Base-by-base conservation (phyloP, 768 basidiomycete species). In the Suillus luteus region DNA sequence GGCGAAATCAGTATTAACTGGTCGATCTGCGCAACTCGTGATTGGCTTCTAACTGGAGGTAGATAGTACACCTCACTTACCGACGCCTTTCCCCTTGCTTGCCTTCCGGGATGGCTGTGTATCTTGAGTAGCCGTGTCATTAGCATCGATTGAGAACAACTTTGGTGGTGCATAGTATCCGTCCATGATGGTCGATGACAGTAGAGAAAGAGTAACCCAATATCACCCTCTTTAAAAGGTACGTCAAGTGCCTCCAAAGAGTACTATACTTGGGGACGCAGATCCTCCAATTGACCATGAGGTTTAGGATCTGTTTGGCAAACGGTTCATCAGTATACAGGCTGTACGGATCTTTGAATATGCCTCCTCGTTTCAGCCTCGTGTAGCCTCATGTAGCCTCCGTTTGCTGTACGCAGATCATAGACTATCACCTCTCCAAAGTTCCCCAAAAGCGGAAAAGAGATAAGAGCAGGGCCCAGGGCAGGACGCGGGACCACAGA, bases 341-440 rank as follows among this genome's bases (percentile, higher is more conserved):
- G 19, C 43, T 43, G 8, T 43, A 19, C 19, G 43, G 43, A 43
- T 43, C n/a, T 44, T 44, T n/a, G 19, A 44, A 10, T 44, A 11
- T 44, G 44, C 44, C 11, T n/a, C 44, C 44, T 46, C 44, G 44
- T 46, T 46, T 46, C 44, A 46, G 44, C 44, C n/a, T 46, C 44
- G 2, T 46, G 44, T 46, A 46, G 44, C 44, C n/a, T 46, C 44
- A 2, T 46, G 44, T 46, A 46, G 44, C 44, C 41, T 11, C n/a
- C 22, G n/a, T 44, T 19, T 43, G 19, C 41, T 41, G 9, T 11
- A 37, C 9, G 10, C 37, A 37, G 37, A 37, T 31, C 31, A 31
- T 37, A 37, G 37, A 37, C 37, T 11, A 11, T 12, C 38, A 40
- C 43, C 43, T 43, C 19, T 1, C 43, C 12, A 40, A 14, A 40